phyloP scores from a whole-genome alignment of 2,329 filamentous ascomycete genomes.

The Diaporthe helianthi region DNA sequence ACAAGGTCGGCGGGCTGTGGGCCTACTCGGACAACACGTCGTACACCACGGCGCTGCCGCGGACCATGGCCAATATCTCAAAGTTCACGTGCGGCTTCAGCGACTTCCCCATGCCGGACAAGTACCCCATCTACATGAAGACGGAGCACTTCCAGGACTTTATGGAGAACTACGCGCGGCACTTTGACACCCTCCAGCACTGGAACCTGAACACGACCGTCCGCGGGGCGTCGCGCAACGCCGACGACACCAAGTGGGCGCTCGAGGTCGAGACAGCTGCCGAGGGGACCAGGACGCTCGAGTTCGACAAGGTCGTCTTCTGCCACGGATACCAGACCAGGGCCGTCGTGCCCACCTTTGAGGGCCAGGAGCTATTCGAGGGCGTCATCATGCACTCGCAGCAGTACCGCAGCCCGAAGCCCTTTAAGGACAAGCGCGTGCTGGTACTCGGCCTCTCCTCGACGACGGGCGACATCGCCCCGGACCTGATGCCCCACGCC shows the following conservation, averaged over 20 bases:
- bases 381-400: slow-evolving; percentile 33
- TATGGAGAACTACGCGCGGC: slow-evolving; percentile 44
- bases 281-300: slow-evolving; percentile 29
- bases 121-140: slow-evolving; percentile 31
- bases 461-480: slow-evolving; percentile 34
- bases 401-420: slow-evolving; percentile 33
- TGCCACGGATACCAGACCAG: slow-evolving; percentile 32
- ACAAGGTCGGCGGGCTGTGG: slow-evolving; percentile 53
- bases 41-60: slow-evolving; percentile 47
- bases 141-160: slow-evolving; percentile 42
- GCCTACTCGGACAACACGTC: slow-evolving; percentile 46
- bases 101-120: slow-evolving; percentile 45
- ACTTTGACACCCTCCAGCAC: slow-evolving; percentile 41
- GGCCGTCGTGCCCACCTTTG: slow-evolving; percentile 27
- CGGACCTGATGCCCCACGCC: slow-evolving; percentile 31
- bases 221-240: slow-evolving; percentile 36
- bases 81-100: slow-evolving; percentile 45
- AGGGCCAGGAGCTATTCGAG: slow-evolving; percentile 33
- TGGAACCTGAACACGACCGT: slow-evolving; percentile 41
- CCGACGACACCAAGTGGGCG: slow-evolving; percentile 39
- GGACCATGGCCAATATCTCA: slow-evolving; percentile 25
- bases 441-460: slow-evolving; percentile 36
- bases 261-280: slow-evolving; percentile 39
- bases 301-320: slow-evolving; percentile 38
- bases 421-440: slow-evolving; percentile 33